Evolutionary conservation across 2,329 filamentous ascomycete species (phyloP), one percentile per base, ranked within the genome.

Genomic region (Colletotrichum shisoi): DNA sequence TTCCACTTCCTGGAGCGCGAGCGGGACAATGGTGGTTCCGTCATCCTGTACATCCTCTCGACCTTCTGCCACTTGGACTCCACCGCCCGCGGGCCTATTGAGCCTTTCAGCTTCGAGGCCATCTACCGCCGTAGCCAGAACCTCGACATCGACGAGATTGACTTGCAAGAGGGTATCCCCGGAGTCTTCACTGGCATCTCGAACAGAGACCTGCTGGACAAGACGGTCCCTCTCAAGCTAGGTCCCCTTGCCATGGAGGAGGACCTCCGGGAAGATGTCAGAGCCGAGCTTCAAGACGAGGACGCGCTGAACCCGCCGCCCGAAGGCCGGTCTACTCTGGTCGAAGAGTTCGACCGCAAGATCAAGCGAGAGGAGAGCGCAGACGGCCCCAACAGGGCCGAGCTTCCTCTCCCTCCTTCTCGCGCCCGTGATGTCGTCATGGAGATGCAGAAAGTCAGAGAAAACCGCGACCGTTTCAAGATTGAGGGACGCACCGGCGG

Each of bases 1-100:
- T 90, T 97, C 74, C 91, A 93, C 72, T 96, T 94, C 72, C 82
- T 99, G 0, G 94, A 98, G 76, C 88, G 89, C n/a, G 94, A 97
- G 70, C 86, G 89, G 15, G 91, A 92, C 57, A 87, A 91, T 59
- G 93, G 93, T 12, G 94, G 93, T 17, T 86, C 87, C 7, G 87
- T 94, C 15, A 87, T 98, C 71, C 87, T 91, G 44, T 87, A 89
- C 53, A 84, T 98, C 17, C 83, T 98, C 19, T 83, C 87, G 49
- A 79, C 82, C 0, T 81, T 86, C 71, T 89, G 87, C 73, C 80
- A 84, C 62, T 76, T 90, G 21, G 84, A 87, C 68, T 82, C 84
- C 4, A 87, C 86, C 1, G 81, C 83, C 24, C 82, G 87, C 31
- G 87, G 88, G 0, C 87, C 87, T 0, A 86, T 90, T 40, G 87